Conservation (phyloP, 2,329 filamentous ascomycete species). For the Colletotrichum horii region DNA sequence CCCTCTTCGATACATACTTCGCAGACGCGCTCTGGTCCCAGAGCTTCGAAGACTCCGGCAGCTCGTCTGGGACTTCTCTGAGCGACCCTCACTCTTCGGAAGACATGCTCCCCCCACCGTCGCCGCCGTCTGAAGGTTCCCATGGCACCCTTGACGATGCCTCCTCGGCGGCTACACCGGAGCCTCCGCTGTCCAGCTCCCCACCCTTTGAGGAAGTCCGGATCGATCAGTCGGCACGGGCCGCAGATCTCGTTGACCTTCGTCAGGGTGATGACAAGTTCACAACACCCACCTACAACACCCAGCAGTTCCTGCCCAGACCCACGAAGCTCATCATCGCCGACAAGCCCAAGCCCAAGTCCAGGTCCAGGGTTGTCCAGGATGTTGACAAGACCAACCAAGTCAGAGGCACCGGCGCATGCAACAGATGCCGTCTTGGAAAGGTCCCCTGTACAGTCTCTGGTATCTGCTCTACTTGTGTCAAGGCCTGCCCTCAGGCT, state of each 20-base stretch:
- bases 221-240: no score
- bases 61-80: no score
- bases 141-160: not conserved
- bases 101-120: no score
- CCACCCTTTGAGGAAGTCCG: not conserved
- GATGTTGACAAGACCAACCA: not conserved
- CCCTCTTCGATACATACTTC: no score
- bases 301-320: not conserved
- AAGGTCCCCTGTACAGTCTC: not conserved
- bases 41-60: no score
- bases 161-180: not conserved
- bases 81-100: no score
- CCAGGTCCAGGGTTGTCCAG: not conserved
- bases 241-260: not conserved
- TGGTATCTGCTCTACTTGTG: not conserved
- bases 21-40: no score
- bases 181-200: not conserved
- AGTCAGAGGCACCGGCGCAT: not conserved
- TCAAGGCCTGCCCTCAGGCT: not conserved
- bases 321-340: not conserved
- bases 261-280: not conserved
- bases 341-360: not conserved
- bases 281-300: not conserved
- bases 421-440: constrained; percentile 6
- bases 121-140: not conserved